Conservation (phyloP, 208 protist species). For the Leishmania tropica region DNA sequence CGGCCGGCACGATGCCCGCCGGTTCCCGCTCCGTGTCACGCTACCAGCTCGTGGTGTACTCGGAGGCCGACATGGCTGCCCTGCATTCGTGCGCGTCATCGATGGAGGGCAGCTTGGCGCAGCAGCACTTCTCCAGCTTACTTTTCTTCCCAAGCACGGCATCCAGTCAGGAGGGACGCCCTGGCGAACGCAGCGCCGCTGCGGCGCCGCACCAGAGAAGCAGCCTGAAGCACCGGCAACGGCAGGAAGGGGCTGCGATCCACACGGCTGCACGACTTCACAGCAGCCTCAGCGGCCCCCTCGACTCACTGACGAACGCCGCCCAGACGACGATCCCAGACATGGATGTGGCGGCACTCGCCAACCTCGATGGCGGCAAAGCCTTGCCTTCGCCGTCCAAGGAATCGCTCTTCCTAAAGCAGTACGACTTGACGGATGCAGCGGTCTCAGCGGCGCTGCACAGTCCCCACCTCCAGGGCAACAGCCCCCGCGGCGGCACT, state of each 20-base stretch:
- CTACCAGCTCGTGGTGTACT: conserved; percentile 56
- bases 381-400: not conserved
- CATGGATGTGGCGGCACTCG: conserved; percentile 37
- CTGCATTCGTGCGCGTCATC: conserved; percentile 16
- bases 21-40: conserved; percentile 30
- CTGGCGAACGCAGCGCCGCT: not conserved
- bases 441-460: not conserved
- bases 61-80: conserved; percentile 30
- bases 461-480: not conserved
- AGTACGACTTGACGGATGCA: conserved; percentile 24
- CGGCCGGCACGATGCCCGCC: conserved; percentile 4
- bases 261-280: not conserved
- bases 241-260: not conserved
- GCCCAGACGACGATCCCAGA: conserved; percentile 39
- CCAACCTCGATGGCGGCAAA: conserved; percentile 1
- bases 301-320: not conserved
- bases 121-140: conserved; percentile 16
- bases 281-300: conserved; percentile 5
- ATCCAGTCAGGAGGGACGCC: not conserved
- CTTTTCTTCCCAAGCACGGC: not conserved
- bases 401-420: conserved; percentile 29
- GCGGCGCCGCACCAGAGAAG: not conserved
- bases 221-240: not conserved
- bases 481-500: not conserved
- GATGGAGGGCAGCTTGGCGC: conserved; percentile 23